These are phyloP conservation scores for Paramecium biaurelia DNA, from an alignment of 73 alveolate genomes.

Conservation along the genomic window DNA sequence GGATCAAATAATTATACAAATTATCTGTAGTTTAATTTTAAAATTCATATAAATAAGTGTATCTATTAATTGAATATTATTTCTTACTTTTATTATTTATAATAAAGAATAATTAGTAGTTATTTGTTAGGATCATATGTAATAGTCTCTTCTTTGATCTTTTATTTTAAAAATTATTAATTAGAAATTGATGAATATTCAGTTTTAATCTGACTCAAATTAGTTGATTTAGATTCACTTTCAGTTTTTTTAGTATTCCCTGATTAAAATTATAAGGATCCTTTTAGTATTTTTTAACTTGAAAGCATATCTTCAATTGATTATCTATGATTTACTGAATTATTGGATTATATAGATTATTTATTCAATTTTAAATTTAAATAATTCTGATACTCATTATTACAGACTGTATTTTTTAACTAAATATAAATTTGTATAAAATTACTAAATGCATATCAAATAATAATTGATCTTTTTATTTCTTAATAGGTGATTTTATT, in stretches of 20 bases:
- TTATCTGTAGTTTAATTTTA: not conserved
- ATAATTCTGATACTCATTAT: not conserved
- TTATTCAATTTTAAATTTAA: not conserved
- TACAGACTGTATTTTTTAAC: not conserved
- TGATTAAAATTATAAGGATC: not conserved
- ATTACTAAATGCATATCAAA: not conserved
- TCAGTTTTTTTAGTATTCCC: not conserved
- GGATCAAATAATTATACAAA: constrained; percentile 7
- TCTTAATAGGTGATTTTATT: not conserved
- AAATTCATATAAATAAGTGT: not conserved
- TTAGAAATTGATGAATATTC: not conserved
- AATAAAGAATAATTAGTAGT: not conserved
- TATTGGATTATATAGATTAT: not conserved
- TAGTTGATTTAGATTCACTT: not conserved
- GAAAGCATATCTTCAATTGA: constrained; percentile 21
- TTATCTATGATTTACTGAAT: not conserved
- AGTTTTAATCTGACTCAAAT: not conserved
- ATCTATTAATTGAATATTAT: not conserved
- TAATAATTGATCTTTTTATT: not conserved
- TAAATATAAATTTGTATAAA: not conserved
- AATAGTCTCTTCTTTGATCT: not conserved
- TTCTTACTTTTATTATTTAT: constrained; percentile 27
- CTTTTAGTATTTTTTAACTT: not conserved
- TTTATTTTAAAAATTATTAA: not conserved
- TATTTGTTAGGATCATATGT: not conserved